Percentiles rank a stretch among this genome's conserved stretches.
phyloP scores from a whole-genome alignment of 768 basidiomycete species.

The Naganishia randhawae region DNA sequence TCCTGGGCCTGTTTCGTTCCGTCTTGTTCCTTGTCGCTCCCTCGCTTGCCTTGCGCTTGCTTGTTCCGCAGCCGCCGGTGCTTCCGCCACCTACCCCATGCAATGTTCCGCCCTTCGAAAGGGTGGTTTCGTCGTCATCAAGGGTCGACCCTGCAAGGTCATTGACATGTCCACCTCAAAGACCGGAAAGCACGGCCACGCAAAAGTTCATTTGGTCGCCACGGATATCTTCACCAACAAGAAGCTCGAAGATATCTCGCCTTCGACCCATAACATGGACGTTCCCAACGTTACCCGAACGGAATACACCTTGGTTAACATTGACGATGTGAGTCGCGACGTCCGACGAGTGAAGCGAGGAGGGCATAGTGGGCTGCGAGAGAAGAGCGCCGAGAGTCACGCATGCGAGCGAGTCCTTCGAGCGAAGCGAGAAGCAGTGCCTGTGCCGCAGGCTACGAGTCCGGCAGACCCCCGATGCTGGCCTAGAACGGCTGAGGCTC shows the following conservation, averaged over 20 bases:
- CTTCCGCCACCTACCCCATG: conserved; percentile 52
- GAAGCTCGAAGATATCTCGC: conserved; percentile 70
- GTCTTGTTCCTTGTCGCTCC: no score
- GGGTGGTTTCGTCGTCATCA: conserved; percentile 78
- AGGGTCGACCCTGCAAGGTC: conserved; percentile 90
- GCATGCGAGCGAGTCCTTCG: no score
- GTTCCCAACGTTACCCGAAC: conserved; percentile 86
- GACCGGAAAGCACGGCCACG: conserved; percentile 98
- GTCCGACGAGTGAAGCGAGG: background rate
- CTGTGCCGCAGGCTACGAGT: background rate
- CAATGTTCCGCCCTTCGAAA: conserved; percentile 86
- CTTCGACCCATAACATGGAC: conserved; percentile 94
- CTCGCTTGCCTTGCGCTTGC: background rate
- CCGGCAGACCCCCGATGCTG: background rate
- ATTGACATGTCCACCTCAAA: conserved; percentile 90
- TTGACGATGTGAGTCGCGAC: conserved; percentile 63
- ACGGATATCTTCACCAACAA: conserved; percentile 99
- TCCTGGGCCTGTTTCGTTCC: no score
- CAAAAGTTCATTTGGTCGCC: conserved; percentile 96
- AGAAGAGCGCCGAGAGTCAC: no score
- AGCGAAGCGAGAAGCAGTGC: background rate
- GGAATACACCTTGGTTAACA: conserved; percentile 89
- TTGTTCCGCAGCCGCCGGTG: conserved; percentile 40
- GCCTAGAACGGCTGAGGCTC: background rate
- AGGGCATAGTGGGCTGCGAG: background rate